Conservation (phyloP, 495 filamentous ascomycete genomes). For the Halenospora varia region DNA sequence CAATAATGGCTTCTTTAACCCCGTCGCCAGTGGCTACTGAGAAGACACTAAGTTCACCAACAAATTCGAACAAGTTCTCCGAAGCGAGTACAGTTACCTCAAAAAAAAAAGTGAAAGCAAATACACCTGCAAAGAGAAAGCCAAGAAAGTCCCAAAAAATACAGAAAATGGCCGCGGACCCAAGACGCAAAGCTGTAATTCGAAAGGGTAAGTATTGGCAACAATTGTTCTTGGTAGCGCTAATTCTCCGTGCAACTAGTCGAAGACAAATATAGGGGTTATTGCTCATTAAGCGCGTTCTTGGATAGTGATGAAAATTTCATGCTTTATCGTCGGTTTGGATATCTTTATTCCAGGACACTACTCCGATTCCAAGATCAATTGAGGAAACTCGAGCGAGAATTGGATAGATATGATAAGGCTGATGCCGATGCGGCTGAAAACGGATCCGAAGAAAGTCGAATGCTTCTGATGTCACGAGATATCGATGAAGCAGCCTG, state of each 20-base stretch:
- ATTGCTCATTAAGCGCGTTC: constrained; percentile 27
- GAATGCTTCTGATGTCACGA: constrained; percentile 1
- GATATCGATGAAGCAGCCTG: constrained; percentile 1
- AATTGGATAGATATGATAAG: constrained; percentile 20
- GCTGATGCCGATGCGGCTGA: constrained; percentile 4
- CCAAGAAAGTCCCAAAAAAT: no score
- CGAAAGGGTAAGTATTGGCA: background rate
- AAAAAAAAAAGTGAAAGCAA: background rate
- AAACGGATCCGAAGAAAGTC: background rate
- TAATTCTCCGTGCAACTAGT: background rate
- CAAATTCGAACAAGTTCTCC: background rate
- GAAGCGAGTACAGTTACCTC: background rate
- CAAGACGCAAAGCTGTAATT: background rate
- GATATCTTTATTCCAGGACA: constrained; percentile 27
- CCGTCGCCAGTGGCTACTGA: background rate
- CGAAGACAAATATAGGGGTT: constrained; percentile 9
- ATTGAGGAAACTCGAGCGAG: constrained; percentile 22
- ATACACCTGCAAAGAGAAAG: no score
- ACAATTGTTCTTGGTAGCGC: background rate
- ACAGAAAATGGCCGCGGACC: no score
- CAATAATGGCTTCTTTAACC: background rate
- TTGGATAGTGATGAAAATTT: constrained; percentile 31
- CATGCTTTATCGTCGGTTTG: constrained; percentile 29
- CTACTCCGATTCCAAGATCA: constrained; percentile 29
- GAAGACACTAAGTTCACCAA: background rate